A percentile compares a stretch with the other conserved stretches of the same genome.
These are phyloP conservation scores for Pouteria campechiana DNA, from an alignment of 179 eudicot species.

Conservation along the genomic window DNA sequence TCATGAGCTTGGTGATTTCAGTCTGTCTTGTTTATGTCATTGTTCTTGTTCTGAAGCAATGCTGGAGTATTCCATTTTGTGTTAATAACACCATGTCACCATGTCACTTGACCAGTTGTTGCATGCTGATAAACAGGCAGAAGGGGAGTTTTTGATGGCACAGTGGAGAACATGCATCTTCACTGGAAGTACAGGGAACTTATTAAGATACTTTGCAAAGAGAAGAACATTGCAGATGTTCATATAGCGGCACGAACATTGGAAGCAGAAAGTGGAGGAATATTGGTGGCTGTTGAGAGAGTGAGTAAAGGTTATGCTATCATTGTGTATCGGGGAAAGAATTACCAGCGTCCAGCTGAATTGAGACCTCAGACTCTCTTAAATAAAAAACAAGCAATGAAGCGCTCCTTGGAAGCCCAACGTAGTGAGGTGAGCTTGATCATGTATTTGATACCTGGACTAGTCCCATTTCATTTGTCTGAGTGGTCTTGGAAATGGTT, in stretches of 20 bases:
- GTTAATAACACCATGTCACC: too few species aligned
- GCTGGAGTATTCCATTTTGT: too few species aligned
- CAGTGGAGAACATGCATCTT: constrained; percentile 98
- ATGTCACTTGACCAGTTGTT: too few species aligned
- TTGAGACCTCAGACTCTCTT: constrained; percentile 83
- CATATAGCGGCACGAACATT: constrained; percentile 47
- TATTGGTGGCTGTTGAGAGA: constrained; percentile 77
- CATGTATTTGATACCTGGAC: not conserved
- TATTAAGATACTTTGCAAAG: constrained; percentile 81
- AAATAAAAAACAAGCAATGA: constrained; percentile 83
- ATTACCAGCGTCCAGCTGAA: constrained; percentile 69
- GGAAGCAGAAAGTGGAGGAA: constrained; percentile 96
- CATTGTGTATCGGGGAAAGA: constrained; percentile 93
- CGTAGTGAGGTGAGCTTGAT: constrained; percentile 53
- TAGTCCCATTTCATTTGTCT: not conserved
- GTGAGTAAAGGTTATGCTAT: constrained; percentile 75
- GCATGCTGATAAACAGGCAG: constrained; percentile 69
- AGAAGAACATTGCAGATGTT: constrained; percentile 59
- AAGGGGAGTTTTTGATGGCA: constrained; percentile 96
- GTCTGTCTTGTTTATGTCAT: too few species aligned
- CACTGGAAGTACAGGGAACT: constrained; percentile 99
- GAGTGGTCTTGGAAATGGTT: too few species aligned
- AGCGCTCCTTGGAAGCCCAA: constrained; percentile 77
- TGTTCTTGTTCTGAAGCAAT: too few species aligned
- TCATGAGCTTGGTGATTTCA: too few species aligned